Evolutionary conservation across 306 rosid genomes (phyloP).

Genomic region (Oemleria cerasiformis): DNA sequence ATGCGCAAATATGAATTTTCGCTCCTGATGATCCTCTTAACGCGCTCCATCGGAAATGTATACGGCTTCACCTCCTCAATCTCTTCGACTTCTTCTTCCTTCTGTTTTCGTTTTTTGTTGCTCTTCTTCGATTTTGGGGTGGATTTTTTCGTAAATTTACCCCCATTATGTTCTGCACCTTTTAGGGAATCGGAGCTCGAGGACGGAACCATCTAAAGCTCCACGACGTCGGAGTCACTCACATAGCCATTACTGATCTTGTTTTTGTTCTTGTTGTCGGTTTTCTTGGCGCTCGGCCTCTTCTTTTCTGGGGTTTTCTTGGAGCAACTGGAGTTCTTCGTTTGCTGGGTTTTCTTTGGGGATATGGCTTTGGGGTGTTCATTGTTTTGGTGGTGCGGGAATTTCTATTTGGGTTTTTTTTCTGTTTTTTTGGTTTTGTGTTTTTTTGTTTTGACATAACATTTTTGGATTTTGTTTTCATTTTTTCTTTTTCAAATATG

Average conservation of each 20-base stretch:
- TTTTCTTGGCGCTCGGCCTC: conserved; percentile 16
- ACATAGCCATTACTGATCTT: conserved; percentile 41
- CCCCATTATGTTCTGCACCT: conserved; percentile 16
- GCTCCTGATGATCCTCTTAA: conserved; percentile 52
- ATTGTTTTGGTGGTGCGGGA: too few species aligned
- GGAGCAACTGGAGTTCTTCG: not conserved
- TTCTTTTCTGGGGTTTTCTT: not conserved
- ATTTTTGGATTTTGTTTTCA: too few species aligned
- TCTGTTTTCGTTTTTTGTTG: conserved; percentile 22
- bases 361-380: conserved; percentile 6
- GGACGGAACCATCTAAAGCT: conserved; percentile 3
- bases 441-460: too few species aligned
- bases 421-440: too few species aligned
- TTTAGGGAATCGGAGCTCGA: conserved; percentile 36
- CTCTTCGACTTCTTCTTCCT: conserved; percentile 20
- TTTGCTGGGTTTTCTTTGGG: conserved; percentile 4
- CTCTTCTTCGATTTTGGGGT: conserved; percentile 28
- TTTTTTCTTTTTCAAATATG: too few species aligned
- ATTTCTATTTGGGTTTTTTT: too few species aligned
- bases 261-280: conserved; percentile 14
- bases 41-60: conserved; percentile 74
- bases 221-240: not conserved
- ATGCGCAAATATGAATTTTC: conserved; percentile 55
- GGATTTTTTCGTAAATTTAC: conserved; percentile 25
- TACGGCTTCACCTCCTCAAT: conserved; percentile 41